phyloP scores from a whole-genome alignment of 73 alveolate species.

The Stentor coeruleus region DNA sequence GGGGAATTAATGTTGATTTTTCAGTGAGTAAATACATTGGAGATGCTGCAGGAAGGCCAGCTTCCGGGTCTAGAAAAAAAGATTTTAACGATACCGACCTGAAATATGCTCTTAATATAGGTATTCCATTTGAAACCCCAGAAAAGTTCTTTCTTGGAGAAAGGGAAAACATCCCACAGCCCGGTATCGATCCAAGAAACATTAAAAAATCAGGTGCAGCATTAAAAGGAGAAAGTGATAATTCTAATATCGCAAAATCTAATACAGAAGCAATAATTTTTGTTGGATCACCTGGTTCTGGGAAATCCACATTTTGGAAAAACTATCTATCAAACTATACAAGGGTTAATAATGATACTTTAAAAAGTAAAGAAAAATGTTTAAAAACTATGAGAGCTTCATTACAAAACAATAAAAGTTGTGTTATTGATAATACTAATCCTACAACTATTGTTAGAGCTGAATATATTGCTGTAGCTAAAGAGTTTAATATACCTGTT shows the following conservation, averaged over 20 bases:
- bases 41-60: slow-evolving; percentile 99
- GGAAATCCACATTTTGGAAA: slow-evolving; percentile 91
- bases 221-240: slow-evolving; percentile 27
- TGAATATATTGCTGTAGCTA: slow-evolving; percentile 74
- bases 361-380: slow-evolving; percentile 87
- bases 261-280: slow-evolving; percentile 57
- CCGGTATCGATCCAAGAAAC: slow-evolving; percentile 40
- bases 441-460: slow-evolving; percentile 76
- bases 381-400: slow-evolving; percentile 69
- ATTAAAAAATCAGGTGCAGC: slow-evolving; percentile 23
- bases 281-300: slow-evolving; percentile 96
- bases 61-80: slow-evolving; percentile 63
- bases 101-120: slow-evolving; percentile 90
- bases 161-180: slow-evolving; percentile 60
- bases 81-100: slow-evolving; percentile 95
- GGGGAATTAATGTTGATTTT: slow-evolving; percentile 25
- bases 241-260: slow-evolving; percentile 31
- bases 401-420: slow-evolving; percentile 68
- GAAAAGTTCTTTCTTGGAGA: slow-evolving; percentile 85
- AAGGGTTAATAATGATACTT: slow-evolving; percentile 91
- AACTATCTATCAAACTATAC: slow-evolving; percentile 73
- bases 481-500: slow-evolving; percentile 66
- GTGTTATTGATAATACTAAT: slow-evolving; percentile 93
- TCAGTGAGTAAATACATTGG: slow-evolving; percentile 48
- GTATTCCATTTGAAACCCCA: slow-evolving; percentile 89